phyloP scores from a whole-genome alignment of 1,139 yeast genomes.

The Sugiyamaella neomexicana region DNA sequence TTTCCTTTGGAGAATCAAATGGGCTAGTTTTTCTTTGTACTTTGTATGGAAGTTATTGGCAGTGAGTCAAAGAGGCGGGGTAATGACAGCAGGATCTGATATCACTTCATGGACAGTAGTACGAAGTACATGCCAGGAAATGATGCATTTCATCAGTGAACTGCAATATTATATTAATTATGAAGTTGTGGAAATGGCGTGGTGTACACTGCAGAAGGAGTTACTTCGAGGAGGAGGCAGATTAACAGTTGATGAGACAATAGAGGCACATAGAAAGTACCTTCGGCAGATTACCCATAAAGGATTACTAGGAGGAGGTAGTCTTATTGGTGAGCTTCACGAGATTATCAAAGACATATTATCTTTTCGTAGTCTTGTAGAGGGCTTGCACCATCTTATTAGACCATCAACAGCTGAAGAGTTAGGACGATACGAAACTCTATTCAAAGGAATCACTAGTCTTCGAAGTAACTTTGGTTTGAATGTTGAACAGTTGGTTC shows the following conservation, averaged over 20 bases:
- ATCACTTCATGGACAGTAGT: constrained; percentile 36
- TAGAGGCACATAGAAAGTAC: constrained; percentile 39
- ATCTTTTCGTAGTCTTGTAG: constrained; percentile 30
- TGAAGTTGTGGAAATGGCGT: constrained; percentile 44
- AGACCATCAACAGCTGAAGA: constrained; percentile 15
- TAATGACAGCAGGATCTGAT: neutral
- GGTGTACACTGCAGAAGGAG: constrained; percentile 38
- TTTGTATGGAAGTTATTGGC: constrained; percentile 47
- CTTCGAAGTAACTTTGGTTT: constrained; percentile 29
- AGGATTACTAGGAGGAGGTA: constrained; percentile 42
- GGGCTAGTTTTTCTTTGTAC: constrained; percentile 56
- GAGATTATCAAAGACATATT: constrained; percentile 39
- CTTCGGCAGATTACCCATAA: constrained; percentile 39
- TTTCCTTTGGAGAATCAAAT: constrained; percentile 76
- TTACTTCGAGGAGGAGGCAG: constrained; percentile 27
- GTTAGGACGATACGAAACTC: constrained; percentile 21
- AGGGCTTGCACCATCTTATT: constrained; percentile 32
- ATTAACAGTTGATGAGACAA: constrained; percentile 42
- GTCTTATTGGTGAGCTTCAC: constrained; percentile 40
- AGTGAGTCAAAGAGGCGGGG: constrained; percentile 29
- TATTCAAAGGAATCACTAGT: constrained; percentile 21
- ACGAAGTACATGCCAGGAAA: constrained; percentile 37
- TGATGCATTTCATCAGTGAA: constrained; percentile 43
- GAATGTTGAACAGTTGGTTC: constrained; percentile 32
- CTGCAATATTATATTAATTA: constrained; percentile 43